Evolutionary conservation across 2,329 filamentous ascomycete genomes (phyloP), one percentile per base, ranked within the genome.

Genomic region (Penicillium decumbens): DNA sequence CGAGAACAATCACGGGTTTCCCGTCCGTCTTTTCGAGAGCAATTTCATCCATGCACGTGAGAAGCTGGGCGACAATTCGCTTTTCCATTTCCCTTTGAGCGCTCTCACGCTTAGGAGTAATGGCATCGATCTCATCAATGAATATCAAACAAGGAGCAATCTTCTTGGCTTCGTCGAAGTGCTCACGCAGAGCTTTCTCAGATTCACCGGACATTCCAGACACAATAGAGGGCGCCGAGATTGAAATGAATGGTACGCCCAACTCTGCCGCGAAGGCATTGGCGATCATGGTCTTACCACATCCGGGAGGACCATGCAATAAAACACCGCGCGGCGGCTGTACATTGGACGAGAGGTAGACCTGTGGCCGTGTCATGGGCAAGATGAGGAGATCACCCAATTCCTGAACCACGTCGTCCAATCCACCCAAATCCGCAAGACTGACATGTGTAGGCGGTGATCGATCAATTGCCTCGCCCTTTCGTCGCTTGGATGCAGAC

Each of bases 111-210:
- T 95, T 95, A 0, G 88, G 88, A 43, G 90, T 88, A 61, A 97
- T 93, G 3, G 87, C 85, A 68, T 98, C 91, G 45, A 97, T 88
- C 59, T 95, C 87, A 59, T 95, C 90, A 49, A 97, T 87, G 63
- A 96, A 95, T 4, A 98, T 79, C 4, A 98, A 77, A 62, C 89
- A 95, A 0, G 93, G 93, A 0, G 92, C 91, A 32, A 91, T 79
- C 47, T 82, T 80, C 66, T 88, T 89, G 0, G 93, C 93, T 63
- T 93, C 88, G 10, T 97, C 91, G 53, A 95, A 95, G 41, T 89
- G 79, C 57, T 92, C 88, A 30, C 89, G 78, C 25, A 95, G 81
- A 52, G 89, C 89, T 73, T 91, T 91, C 68, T 95, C 89, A 0
- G 88, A 92, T 65, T 93, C 89, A 60, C 89, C 89, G 29, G 88